Evolutionary conservation across 495 filamentous ascomycete genomes (phyloP), one percentile per base, ranked within the genome.

Genomic region (Neurospora pannonica): DNA sequence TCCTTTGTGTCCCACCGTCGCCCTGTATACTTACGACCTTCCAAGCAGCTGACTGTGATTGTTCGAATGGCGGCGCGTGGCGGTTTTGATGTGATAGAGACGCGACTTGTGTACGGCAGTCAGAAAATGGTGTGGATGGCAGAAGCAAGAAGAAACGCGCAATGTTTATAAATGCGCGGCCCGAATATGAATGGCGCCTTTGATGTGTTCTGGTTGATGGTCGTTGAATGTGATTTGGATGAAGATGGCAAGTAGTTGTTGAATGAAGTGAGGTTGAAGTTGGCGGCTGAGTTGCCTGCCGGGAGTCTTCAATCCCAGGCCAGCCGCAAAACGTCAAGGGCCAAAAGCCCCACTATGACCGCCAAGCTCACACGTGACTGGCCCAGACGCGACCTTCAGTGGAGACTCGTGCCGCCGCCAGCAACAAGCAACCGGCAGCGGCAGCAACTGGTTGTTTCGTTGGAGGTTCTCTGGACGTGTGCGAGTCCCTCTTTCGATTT

Each of bases 71-170:
- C 54, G 24, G 28, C 28, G 54, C 28, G 54, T 34, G 28, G 54
- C 15, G 54, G n/a, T 8, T 31, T 31, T 17, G 28, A 34, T 34
- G 28, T 6, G 54, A 34, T 34, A 2, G 5, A 28, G 28, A 62
- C 54, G 13, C 54, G 54, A 62, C 7, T 17, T 62, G 2, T 9
- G 28, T 31, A 19, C 5, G 54, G 0, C 54, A 62, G 3, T 62
- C 24, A 28, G 9, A 15, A 31, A 13, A 15, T 0, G 24, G 11
- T 6, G 48, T 60, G 10, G 4, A 54, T 62, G 24, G 6, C 31
- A 8, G 2, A 31, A 0, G 13, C 3, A 0, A 31, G 5, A 31
- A 7, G 2, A 15, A 31, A 31, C 5, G 2, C 21, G 2, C 0
- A 17, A 6, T 17, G 9, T 21, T 24, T 2, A 34, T 21, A 21